Percentiles rank a stretch among this genome's conserved stretches.
Evolutionary conservation across 208 protist species (phyloP).

Genomic region (Leishmania turanica): DNA sequence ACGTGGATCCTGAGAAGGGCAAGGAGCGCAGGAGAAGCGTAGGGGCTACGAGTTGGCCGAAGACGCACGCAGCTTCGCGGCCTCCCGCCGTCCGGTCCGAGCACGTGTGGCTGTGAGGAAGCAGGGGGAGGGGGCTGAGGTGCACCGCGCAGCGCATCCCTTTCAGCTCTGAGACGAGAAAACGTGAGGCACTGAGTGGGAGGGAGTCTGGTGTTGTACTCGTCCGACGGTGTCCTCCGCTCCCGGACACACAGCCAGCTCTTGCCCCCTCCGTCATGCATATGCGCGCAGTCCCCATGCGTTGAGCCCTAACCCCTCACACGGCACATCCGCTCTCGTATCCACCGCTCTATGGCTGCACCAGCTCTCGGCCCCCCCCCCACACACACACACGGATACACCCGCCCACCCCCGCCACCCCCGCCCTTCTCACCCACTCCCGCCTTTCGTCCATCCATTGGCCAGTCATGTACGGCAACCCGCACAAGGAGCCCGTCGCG

Average conservation of each 20-base stretch:
- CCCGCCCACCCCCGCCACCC: not conserved
- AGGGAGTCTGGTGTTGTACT: not conserved
- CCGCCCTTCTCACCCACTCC: not conserved
- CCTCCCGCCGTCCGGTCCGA: not conserved
- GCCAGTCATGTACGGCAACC: slow-evolving; percentile 42
- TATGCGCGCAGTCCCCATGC: not conserved
- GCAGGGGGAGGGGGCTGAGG: not conserved
- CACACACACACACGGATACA: slow-evolving; percentile 16
- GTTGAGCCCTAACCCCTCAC: not conserved
- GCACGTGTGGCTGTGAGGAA: not conserved
- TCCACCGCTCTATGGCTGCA: not conserved
- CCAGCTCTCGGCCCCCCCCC: not conserved
- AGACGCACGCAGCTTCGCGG: not conserved
- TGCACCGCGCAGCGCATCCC: not conserved
- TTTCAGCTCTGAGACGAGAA: not conserved
- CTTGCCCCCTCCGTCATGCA: not conserved
- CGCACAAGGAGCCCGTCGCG: slow-evolving; percentile 49
- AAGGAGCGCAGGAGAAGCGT: not conserved
- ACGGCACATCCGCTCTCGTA: not conserved
- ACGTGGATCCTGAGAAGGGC: not conserved
- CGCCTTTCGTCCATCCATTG: not conserved
- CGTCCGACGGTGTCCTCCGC: not conserved
- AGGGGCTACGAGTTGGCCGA: not conserved
- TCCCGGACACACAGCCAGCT: not conserved
- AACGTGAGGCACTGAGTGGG: not conserved